Conservation (phyloP, 2,329 filamentous ascomycete species). For the Gremmenia infestans region DNA sequence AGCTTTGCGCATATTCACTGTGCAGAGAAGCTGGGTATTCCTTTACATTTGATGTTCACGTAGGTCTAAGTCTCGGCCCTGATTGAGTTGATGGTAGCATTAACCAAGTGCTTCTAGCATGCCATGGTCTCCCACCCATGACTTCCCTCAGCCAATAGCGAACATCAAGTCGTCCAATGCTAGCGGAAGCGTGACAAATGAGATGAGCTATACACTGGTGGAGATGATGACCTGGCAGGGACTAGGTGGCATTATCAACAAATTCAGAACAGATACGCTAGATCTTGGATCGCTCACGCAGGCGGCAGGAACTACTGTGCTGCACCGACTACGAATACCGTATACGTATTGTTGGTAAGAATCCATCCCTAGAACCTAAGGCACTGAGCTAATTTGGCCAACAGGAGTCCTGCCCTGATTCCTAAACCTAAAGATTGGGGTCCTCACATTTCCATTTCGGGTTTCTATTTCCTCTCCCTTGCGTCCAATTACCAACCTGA, state of each 20-base stretch:
- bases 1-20: constrained; percentile 73
- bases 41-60: constrained; percentile 53
- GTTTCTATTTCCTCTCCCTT: neutral
- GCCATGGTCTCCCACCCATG: constrained; percentile 63
- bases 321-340: constrained; percentile 70
- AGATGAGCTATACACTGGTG: constrained; percentile 71
- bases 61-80: neutral
- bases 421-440: neutral
- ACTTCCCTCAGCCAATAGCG: constrained; percentile 62
- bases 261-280: constrained; percentile 42
- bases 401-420: neutral
- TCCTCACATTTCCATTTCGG: neutral
- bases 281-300: constrained; percentile 35
- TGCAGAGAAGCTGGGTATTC: constrained; percentile 70
- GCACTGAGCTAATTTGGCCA: constrained; percentile 45
- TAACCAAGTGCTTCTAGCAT: constrained; percentile 34
- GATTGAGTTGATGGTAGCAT: neutral
- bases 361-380: neutral
- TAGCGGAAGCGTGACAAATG: constrained; percentile 63
- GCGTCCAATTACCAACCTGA: neutral
- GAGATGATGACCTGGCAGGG: constrained; percentile 64
- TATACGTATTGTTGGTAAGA: constrained; percentile 52
- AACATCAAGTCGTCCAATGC: constrained; percentile 61
- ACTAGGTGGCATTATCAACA: constrained; percentile 42
- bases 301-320: constrained; percentile 46